Conservation (phyloP, 345 rosid genomes). For the Odontarrhena argentea region DNA sequence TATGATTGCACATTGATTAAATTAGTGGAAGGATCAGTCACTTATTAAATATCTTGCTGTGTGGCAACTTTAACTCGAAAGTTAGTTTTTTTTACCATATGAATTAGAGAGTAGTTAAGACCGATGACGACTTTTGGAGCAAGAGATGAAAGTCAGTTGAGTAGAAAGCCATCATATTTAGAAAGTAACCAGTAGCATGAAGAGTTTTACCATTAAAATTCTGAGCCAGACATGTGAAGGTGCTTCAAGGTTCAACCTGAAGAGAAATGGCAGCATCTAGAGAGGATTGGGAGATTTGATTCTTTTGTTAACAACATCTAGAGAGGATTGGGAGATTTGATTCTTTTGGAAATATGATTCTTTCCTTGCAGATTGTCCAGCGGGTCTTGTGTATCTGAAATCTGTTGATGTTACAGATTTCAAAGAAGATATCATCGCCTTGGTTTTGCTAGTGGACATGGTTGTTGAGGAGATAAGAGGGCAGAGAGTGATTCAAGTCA, state of each 20-base stretch:
- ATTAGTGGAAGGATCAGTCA: not conserved
- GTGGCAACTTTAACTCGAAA: slow-evolving; percentile 39
- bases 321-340: slow-evolving; percentile 55
- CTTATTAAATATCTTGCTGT: slow-evolving; percentile 20
- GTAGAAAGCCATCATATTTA: slow-evolving; percentile 54
- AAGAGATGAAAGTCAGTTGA: slow-evolving; percentile 43
- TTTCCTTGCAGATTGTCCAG: too few relatives aligned
- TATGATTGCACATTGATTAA: too few relatives aligned
- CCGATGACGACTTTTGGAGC: slow-evolving; percentile 54
- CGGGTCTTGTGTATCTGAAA: too few relatives aligned
- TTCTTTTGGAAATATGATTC: slow-evolving; percentile 35
- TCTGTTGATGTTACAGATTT: too few relatives aligned
- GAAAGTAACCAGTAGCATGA: slow-evolving; percentile 58
- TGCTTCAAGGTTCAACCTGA: slow-evolving; percentile 44
- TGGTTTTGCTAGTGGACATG: too few relatives aligned
- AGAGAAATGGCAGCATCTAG: slow-evolving; percentile 47
- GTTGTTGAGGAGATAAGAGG: too few relatives aligned
- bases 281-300: slow-evolving; percentile 55
- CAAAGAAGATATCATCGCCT: too few relatives aligned
- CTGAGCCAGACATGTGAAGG: slow-evolving; percentile 57
- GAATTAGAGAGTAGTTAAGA: slow-evolving; percentile 43
- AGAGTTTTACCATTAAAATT: slow-evolving; percentile 47
- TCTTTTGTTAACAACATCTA: slow-evolving; percentile 36
- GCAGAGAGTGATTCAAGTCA: too few relatives aligned
- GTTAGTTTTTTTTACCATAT: slow-evolving; percentile 38